A percentile compares a stretch with the other conserved stretches of the same genome.
Conservation (phyloP, 768 basidiomycete genomes). For the Lactarius evosmus region DNA sequence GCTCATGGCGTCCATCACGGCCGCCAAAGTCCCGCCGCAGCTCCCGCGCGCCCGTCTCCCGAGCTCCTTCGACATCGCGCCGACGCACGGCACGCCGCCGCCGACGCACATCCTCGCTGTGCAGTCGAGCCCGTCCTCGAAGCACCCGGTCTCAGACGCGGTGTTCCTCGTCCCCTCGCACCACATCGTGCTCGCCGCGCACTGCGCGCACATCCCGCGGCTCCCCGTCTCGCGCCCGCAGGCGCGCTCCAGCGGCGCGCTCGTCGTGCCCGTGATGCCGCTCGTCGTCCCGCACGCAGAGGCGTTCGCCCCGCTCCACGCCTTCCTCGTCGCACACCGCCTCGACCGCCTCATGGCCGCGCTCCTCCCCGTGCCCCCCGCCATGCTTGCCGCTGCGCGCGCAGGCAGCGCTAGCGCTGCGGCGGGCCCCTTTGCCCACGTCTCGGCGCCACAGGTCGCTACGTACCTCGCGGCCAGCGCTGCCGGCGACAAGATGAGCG, state of each 20-base stretch:
- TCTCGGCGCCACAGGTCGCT: slow-evolving; percentile 29
- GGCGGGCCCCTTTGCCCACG: slow-evolving; percentile 27
- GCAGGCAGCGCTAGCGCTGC: slow-evolving; percentile 14
- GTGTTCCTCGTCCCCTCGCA: slow-evolving; percentile 59
- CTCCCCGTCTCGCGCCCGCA: slow-evolving; percentile 39
- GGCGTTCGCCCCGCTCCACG: slow-evolving; percentile 61
- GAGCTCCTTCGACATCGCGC: slow-evolving; percentile 21
- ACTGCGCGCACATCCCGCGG: slow-evolving; percentile 55
- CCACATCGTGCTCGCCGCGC: slow-evolving; percentile 56
- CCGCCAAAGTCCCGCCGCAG: slow-evolving; percentile 21
- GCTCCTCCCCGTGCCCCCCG: slow-evolving; percentile 55
- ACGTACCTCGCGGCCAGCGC: slow-evolving; percentile 31
- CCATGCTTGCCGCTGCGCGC: slow-evolving; percentile 27
- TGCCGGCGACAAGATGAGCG: slow-evolving; percentile 35
- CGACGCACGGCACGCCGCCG: slow-evolving; percentile 12
- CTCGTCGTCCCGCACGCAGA: slow-evolving; percentile 67
- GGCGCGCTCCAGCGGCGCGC: slow-evolving; percentile 27
- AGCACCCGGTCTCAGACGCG: slow-evolving; percentile 33
- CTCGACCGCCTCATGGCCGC: slow-evolving; percentile 54
- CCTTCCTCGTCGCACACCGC: slow-evolving; percentile 67
- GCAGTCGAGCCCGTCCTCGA: slow-evolving; percentile 41
- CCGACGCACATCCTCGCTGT: slow-evolving; percentile 36
- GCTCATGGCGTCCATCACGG: slow-evolving; percentile 24
- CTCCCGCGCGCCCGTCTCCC: slow-evolving; percentile 26
- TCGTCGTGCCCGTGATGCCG: slow-evolving; percentile 60